A percentile compares a stretch with the other conserved stretches of the same genome.
These are phyloP conservation scores for Dicorynia guianensis DNA, from an alignment of 306 rosid genomes.

Conservation along the genomic window DNA sequence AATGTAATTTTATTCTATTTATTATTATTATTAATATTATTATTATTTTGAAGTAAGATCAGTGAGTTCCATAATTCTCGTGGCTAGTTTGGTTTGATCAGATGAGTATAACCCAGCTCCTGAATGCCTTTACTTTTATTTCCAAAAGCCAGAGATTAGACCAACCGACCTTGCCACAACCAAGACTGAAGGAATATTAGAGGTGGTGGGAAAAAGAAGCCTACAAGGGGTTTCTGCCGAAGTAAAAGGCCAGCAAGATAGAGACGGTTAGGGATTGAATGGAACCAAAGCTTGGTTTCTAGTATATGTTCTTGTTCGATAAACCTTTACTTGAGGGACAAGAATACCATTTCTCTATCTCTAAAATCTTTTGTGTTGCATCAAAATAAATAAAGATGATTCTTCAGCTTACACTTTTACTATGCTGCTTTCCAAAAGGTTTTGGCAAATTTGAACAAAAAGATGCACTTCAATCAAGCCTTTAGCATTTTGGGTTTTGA, in stretches of 20 bases:
- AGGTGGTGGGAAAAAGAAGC: neutral
- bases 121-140: no score
- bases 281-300: conserved; percentile 31
- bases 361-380: neutral
- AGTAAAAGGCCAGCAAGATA: conserved; percentile 15
- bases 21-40: no score
- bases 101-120: no score
- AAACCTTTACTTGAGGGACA: conserved; percentile 25
- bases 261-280: conserved; percentile 4
- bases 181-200: neutral
- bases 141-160: no score
- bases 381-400: neutral
- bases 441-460: conserved; percentile 35
- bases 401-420: conserved; percentile 33
- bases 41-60: no score
- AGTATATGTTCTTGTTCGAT: neutral
- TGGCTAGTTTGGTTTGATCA: no score
- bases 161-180: no score
- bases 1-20: no score
- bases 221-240: neutral
- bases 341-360: conserved; percentile 17
- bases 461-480: neutral
- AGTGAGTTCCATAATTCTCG: no score
- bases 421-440: conserved; percentile 28
- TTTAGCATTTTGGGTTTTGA: neutral